Conservation (phyloP, 106 monocot species). For the Allium fistulosum region DNA sequence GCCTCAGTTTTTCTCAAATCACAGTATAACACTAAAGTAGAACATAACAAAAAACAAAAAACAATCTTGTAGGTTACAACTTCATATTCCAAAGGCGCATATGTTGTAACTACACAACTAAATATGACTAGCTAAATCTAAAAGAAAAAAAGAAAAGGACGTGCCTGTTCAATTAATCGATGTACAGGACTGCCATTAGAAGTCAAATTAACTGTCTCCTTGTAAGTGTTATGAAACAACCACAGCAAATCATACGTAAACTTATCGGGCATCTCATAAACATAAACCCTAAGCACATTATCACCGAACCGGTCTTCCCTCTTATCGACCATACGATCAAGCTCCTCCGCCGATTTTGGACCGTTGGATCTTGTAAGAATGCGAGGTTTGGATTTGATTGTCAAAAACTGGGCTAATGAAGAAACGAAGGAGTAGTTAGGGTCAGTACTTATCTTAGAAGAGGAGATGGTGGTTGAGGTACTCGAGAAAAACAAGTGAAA, state of each 20-base stretch:
- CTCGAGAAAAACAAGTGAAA: no score
- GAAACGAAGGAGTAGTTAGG: conserved; percentile 51
- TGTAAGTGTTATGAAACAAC: conserved; percentile 54
- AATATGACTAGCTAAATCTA: no score
- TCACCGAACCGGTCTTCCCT: background rate
- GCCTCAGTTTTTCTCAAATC: no score
- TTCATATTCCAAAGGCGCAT: no score
- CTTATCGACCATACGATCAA: conserved; percentile 21
- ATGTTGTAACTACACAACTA: no score
- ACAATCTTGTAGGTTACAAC: no score
- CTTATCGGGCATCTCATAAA: conserved; percentile 86
- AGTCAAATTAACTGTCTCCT: conserved; percentile 64
- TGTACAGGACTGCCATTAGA: conserved; percentile 95
- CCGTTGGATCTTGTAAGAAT: background rate
- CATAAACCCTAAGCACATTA: conserved; percentile 52
- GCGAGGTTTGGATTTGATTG: conserved; percentile 10
- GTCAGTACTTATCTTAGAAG: background rate
- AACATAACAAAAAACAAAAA: no score
- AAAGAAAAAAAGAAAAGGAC: background rate
- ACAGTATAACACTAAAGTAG: no score
- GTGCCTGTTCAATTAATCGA: conserved; percentile 5
- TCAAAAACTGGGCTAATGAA: conserved; percentile 65
- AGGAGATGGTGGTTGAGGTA: no score
- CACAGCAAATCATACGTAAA: conserved; percentile 80
- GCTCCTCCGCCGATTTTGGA: conserved; percentile 7